A percentile compares a stretch with the other conserved stretches of the same genome.
These are phyloP conservation scores for Rhodotorula glutinis DNA, from an alignment of 1,284 basidiomycete species.

Conservation along the genomic window DNA sequence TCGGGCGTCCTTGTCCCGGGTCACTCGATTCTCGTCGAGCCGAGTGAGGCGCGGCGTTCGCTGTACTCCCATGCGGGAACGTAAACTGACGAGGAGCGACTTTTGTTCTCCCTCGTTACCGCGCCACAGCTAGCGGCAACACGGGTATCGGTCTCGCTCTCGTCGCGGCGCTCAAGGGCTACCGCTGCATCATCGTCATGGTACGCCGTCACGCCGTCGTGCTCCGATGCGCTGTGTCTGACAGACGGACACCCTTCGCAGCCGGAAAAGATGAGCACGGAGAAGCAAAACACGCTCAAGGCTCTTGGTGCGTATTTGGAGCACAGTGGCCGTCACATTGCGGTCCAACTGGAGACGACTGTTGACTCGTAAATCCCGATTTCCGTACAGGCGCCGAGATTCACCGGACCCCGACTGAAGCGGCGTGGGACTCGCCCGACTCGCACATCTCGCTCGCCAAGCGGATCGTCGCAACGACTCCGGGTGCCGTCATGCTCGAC, in stretches of 20 bases:
- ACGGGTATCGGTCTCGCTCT: constrained; percentile 86
- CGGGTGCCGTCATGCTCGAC: constrained; percentile 83
- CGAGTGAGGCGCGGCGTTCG: constrained; percentile 47
- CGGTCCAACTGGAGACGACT: too few relatives aligned
- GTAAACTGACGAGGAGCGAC: neutral
- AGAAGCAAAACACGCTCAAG: constrained; percentile 88
- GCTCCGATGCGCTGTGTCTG: too few relatives aligned
- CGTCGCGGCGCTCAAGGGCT: constrained; percentile 85
- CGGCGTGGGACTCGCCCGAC: constrained; percentile 76
- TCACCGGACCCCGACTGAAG: constrained; percentile 87
- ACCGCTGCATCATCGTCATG: constrained; percentile 76
- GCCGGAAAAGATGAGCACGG: constrained; percentile 94
- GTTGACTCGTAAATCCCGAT: too few relatives aligned
- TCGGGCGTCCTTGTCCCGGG: constrained; percentile 83
- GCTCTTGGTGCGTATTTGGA: constrained; percentile 55
- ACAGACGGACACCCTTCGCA: neutral
- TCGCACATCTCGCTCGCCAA: constrained; percentile 81
- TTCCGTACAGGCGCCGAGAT: constrained; percentile 71
- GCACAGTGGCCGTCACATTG: too few relatives aligned
- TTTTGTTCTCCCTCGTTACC: neutral
- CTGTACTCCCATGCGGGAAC: accelerated
- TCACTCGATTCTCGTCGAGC: constrained; percentile 88
- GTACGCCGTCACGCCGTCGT: constrained; percentile 3
- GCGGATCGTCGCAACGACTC: constrained; percentile 72
- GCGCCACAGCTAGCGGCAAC: constrained; percentile 38